These are phyloP conservation scores for Paramecium sexaurelia DNA, from an alignment of 73 alveolate genomes.

Conservation along the genomic window DNA sequence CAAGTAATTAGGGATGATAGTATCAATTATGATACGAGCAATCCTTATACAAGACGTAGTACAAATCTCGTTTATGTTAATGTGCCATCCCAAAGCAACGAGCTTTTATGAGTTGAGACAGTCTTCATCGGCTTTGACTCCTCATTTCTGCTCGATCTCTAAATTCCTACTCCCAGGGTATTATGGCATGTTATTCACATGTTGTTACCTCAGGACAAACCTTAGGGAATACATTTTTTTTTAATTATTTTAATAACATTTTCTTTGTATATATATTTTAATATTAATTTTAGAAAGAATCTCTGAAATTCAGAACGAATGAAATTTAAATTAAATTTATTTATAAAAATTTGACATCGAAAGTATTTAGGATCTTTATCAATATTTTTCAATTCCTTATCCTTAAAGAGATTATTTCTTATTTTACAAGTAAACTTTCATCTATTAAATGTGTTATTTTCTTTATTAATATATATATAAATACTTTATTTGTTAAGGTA, in stretches of 20 bases:
- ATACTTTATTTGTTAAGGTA: conserved; percentile 57
- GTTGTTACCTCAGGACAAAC: conserved; percentile 56
- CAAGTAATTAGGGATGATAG: neutral
- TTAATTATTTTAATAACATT: no score
- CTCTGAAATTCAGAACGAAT: neutral
- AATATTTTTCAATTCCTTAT: neutral
- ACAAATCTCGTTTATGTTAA: neutral
- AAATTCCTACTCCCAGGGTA: conserved; percentile 58
- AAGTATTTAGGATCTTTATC: neutral
- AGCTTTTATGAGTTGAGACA: conserved; percentile 32
- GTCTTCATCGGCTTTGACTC: conserved; percentile 57
- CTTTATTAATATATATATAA: neutral
- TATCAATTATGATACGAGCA: neutral
- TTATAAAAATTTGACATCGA: no score
- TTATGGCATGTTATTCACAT: conserved; percentile 29
- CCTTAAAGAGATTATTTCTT: neutral
- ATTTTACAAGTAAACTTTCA: neutral
- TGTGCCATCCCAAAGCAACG: conserved; percentile 43
- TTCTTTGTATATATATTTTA: no score
- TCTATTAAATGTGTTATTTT: conserved; percentile 25
- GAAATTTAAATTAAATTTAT: no score
- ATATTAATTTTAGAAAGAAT: no score
- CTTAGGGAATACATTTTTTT: conserved; percentile 33
- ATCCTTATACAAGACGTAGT: neutral
- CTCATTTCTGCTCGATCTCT: conserved; percentile 18